phyloP scores from a whole-genome alignment of 352 stramenopile genomes.

The Phytophthora capsici region DNA sequence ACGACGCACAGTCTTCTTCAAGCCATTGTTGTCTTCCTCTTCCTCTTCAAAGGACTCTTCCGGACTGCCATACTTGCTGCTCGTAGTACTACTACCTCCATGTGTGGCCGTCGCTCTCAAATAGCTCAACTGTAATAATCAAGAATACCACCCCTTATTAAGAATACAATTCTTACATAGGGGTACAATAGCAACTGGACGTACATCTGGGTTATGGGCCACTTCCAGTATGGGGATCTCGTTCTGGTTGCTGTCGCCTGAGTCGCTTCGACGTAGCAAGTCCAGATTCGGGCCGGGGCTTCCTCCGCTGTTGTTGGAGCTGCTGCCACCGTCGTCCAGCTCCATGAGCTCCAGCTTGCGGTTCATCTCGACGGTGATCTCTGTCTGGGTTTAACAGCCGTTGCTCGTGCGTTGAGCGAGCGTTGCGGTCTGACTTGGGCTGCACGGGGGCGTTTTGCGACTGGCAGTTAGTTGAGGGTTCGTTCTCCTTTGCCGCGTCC shows the following conservation, averaged over 20 bases:
- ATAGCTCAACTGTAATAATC: constrained; percentile 38
- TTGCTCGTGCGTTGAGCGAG: constrained; percentile 16
- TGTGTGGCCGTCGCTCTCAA: constrained; percentile 30
- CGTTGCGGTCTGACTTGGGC: constrained; percentile 29
- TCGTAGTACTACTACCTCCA: constrained; percentile 36
- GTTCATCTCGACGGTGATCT: constrained; percentile 53
- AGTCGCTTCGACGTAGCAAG: constrained; percentile 8
- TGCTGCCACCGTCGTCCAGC: constrained; percentile 26
- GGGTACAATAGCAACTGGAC: constrained; percentile 3
- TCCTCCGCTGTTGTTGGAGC: background rate
- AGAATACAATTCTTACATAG: background rate
- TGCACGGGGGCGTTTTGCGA: constrained; percentile 41
- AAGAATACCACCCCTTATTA: background rate
- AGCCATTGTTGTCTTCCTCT: constrained; percentile 57
- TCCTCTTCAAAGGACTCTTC: constrained; percentile 78
- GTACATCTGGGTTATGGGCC: constrained; percentile 38
- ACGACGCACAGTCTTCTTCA: constrained; percentile 32
- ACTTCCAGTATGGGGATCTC: constrained; percentile 54
- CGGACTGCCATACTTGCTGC: constrained; percentile 44
- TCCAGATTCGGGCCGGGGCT: constrained; percentile 3
- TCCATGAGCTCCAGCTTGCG: constrained; percentile 79
- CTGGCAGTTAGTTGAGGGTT: constrained; percentile 24
- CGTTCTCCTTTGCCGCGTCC: constrained; percentile 26
- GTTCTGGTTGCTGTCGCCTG: constrained; percentile 30
- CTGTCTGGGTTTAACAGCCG: constrained; percentile 11